Base-by-base conservation (phyloP, 352 stramenopile species). In the Peronospora farinosa region DNA sequence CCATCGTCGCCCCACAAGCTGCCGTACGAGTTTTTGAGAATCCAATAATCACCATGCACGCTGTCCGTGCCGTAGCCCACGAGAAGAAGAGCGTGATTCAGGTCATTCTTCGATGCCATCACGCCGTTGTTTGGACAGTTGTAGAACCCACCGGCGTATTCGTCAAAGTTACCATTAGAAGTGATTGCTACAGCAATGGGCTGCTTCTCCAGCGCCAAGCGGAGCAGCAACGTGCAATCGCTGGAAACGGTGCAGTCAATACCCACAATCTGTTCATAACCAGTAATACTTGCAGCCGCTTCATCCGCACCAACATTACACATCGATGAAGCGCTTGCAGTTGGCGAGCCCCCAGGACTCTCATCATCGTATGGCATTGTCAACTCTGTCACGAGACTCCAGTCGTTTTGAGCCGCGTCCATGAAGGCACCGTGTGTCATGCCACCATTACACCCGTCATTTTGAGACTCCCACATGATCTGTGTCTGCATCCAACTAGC, bases 341-440 rank as follows among this genome's bases (percentile, higher is more conserved):
- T 47, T 2, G 59, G 67, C 10, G 51, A 70, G 16, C 37, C 57
- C n/a, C 40, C 54, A n/a, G 46, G 60, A n/a, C 37, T 52, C 5
- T 65, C 65, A 53, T 90, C 79, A 21, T 77, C 65, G 52, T 92
- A 92, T 12, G 80, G 80, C 75, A 88, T 84, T 16, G 70, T 71
- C 15, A 92, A 69, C 31, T 82, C 74, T 6, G 78, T 80, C 10
- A 88, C 57, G 1, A 92, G 72, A 7, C 76, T 72, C 57, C 74
- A 80, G 11, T 74, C 55, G 19, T 78, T 71, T 54, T 82, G 67
- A 12, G 74, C 78, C 1, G 80, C 78, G 42, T 92, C 80, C 59
- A 81, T 72, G 50, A 92, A 86, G 6, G 80, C 80, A 5, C 73
- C 79, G 51, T 92, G 80, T 12, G 80, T 92, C 80, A 92, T 92